Base-by-base conservation (phyloP, 2,329 filamentous ascomycete species). In the Penicillium occitanis region DNA sequence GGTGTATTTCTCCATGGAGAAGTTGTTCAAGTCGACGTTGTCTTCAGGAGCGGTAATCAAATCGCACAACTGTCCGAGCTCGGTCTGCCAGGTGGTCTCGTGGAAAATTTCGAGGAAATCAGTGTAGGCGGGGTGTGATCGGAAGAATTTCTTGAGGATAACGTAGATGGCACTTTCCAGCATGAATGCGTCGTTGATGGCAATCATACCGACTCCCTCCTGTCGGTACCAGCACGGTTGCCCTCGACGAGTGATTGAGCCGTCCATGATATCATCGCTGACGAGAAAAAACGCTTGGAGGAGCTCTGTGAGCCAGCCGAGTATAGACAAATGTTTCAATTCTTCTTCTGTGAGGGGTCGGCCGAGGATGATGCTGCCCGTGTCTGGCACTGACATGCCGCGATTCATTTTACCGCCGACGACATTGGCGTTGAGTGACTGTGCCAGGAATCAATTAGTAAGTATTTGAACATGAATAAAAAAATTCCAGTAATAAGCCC, bases 251-350 rank as follows among this genome's bases (percentile, higher is more conserved):
- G 95, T 99, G 80, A 97, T 95, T 79, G 91, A 96, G 73, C 86
- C 82, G 83, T 99, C 95, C 95, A 99, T 99, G 75, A 99, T 97
- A 80, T 99, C 95, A 82, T 99, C 95, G 53, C 92, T 93, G 70
- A 99, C 95, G 67, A 99, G 88, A 88, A 99, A 98, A 86, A 97
- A 98, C 71, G 95, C 94, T 83, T 99, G 95, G 40, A 99, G 90
- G 60, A 99, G 88, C 86, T 99, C 95, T 69, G 96, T 96, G 86
- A 97, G 88, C 95, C 95, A 99, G 76, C 95, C 95, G 19, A 99
- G 87, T 19, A 92, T 90, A 53, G 93, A 91, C 58, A 94, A 85
- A 72, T 91, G 85, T 84, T 96, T 95, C 85, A 93, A 96, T 81
- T 98, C 90, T 66, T 94, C 87, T 69, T 91, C 86, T 70, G 83